These are phyloP conservation scores for Arabidopsis hybrid DNA, from an alignment of 441 rosid species.

Conservation along the genomic window DNA sequence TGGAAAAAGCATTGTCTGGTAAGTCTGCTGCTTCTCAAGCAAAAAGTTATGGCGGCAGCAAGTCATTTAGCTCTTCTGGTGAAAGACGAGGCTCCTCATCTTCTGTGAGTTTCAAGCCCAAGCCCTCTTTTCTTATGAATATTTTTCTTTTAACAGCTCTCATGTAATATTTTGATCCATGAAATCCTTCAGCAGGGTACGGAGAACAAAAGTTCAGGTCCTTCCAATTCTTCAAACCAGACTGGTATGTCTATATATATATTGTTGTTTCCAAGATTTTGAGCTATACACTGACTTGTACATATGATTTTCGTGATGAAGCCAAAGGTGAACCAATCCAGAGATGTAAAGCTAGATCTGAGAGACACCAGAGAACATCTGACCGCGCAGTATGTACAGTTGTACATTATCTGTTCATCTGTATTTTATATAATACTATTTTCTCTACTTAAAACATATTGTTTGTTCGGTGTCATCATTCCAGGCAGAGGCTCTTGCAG, in stretches of 20 bases:
- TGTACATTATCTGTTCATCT: constrained; percentile 26
- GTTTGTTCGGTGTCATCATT: constrained; percentile 40
- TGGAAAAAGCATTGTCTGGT: constrained; percentile 85
- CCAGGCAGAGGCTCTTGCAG: constrained; percentile 96
- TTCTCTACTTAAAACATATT: constrained; percentile 13
- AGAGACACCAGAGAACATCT: constrained; percentile 81
- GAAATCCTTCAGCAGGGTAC: constrained; percentile 61
- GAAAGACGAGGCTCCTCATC: constrained; percentile 57
- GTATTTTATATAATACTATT: not conserved
- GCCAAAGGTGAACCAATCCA: constrained; percentile 66
- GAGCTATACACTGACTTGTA: constrained; percentile 35
- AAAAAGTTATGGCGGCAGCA: constrained; percentile 58
- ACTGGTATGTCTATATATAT: constrained; percentile 29
- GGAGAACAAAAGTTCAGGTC: constrained; percentile 55
- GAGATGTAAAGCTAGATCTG: constrained; percentile 71
- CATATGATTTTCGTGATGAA: constrained; percentile 41
- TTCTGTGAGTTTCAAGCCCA: constrained; percentile 56
- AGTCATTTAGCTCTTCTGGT: constrained; percentile 57
- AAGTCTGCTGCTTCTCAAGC: constrained; percentile 56
- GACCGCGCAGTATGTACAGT: constrained; percentile 77
- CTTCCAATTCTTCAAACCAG: constrained; percentile 44
- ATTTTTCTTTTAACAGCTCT: constrained; percentile 26
- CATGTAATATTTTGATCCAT: constrained; percentile 20
- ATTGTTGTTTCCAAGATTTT: constrained; percentile 18
- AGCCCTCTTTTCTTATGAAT: not conserved